Base-by-base conservation (phyloP, 2,329 filamentous ascomycete species). In the Cladosporium sp. region DNA sequence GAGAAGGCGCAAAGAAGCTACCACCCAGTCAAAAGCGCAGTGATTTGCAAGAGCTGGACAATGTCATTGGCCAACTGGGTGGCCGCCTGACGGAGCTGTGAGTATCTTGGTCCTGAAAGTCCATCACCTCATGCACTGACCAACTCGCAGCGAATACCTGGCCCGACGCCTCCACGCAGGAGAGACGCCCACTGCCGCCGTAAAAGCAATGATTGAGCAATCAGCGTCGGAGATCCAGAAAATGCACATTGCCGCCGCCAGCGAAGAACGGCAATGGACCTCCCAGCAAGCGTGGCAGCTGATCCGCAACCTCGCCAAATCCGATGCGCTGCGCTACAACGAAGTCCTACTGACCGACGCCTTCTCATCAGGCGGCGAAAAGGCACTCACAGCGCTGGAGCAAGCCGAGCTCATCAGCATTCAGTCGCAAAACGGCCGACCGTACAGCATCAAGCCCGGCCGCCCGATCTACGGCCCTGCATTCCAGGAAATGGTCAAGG, bases 211-310 rank as follows among this genome's bases (percentile, higher is more conserved):
- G 57, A 86, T 95, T 50, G 84, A 89, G 51, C 89, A 95, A 65
- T 87, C 86, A 14, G 87, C 90, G 0, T 88, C 87, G 0, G 93
- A 97, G 65, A 91, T 97, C 44, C 74, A 95, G 56, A 95, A 95
- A 65, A 90, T 96, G 78, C 97, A 91, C 72, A 81, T 98, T 31
- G 75, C 95, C 3, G 64, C 76, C 41, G 67, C 71, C 19, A 81
- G 83, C 43, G 80, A 80, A 46, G 72, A 75, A 2, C 79, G 80
- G 31, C 80, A 80, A 50, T 97, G 89, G 87, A 87, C 84, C 0
- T 76, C 83, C 4, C 85, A 93, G 64, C 93, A 97, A 73, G 92
- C 89, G 0, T 97, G 93, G 93, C 80, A 86, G 55, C 73, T 98
- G 2, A 85, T 97, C 69, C 91, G 87, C 65, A 76, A 81, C 31